phyloP scores from a whole-genome alignment of 2,329 filamentous ascomycete species.

The Hirsutella rhossiliensis region DNA sequence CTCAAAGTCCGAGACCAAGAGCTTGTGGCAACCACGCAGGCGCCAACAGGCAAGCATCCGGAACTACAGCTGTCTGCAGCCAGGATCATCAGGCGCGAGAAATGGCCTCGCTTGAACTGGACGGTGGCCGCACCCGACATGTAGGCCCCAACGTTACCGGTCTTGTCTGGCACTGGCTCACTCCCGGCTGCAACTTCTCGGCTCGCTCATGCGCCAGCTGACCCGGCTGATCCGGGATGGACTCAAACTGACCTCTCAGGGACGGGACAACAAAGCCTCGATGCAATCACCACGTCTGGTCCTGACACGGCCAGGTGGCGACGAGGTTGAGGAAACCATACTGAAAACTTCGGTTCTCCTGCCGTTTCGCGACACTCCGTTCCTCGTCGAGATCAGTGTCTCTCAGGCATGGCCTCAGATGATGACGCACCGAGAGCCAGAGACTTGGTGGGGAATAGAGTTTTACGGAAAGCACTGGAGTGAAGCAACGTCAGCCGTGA shows the following conservation, averaged over 20 bases:
- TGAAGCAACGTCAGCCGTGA: slow-evolving; percentile 13
- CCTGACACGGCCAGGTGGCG: background rate
- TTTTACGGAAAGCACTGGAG: slow-evolving; percentile 24
- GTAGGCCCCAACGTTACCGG: slow-evolving; percentile 9
- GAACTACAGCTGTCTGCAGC: slow-evolving; percentile 10
- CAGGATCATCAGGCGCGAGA: slow-evolving; percentile 10
- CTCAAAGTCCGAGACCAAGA: slow-evolving; percentile 9
- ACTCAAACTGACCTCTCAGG: slow-evolving; percentile 7
- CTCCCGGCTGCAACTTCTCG: slow-evolving; percentile 5
- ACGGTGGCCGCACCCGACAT: slow-evolving; percentile 21
- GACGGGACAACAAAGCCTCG: background rate
- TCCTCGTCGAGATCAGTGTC: slow-evolving; percentile 19
- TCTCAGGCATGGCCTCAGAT: slow-evolving; percentile 15
- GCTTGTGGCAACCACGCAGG: slow-evolving; percentile 10
- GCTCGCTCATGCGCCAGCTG: no score
- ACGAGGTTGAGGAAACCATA: slow-evolving; percentile 7
- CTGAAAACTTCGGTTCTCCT: slow-evolving; percentile 15
- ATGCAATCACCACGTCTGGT: background rate
- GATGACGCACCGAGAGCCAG: slow-evolving; percentile 6
- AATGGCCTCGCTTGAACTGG: slow-evolving; percentile 17
- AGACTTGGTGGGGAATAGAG: slow-evolving; percentile 18
- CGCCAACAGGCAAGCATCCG: background rate
- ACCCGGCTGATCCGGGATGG: slow-evolving; percentile 8
- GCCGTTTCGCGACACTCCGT: slow-evolving; percentile 18
- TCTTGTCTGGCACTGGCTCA: background rate